Percentiles rank a stretch among this genome's conserved stretches.
Evolutionary conservation across 345 rosid genomes (phyloP).

Genomic region (Luvunga scandens): DNA sequence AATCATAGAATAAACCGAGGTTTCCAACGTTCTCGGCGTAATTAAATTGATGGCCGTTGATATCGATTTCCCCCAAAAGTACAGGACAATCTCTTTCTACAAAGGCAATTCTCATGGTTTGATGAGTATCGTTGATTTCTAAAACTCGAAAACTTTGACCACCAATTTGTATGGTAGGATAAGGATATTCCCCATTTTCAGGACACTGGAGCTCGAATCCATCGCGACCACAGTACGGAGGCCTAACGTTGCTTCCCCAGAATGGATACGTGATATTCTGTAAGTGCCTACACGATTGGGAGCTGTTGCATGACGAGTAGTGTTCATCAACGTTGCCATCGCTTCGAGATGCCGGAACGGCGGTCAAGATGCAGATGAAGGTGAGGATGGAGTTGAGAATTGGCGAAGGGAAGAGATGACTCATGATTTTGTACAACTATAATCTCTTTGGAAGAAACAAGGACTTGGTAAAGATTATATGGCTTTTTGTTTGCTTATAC

Average conservation of each 20-base stretch:
- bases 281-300: background rate
- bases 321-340: background rate
- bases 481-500: no score
- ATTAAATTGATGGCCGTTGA: background rate
- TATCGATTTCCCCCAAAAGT: background rate
- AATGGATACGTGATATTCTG: conserved; percentile 36
- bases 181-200: background rate
- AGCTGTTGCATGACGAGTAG: background rate
- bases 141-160: conserved; percentile 1
- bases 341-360: background rate
- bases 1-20: conserved; percentile 25
- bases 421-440: background rate
- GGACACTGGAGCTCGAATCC: conserved; percentile 32
- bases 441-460: background rate
- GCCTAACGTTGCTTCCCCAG: conserved; percentile 29
- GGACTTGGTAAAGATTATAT: no score
- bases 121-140: background rate
- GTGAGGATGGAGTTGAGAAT: background rate
- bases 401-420: background rate
- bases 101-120: conserved; percentile 23
- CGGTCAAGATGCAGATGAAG: background rate
- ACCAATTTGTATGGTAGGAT: background rate
- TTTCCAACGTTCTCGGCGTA: background rate
- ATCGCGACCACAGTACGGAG: conserved; percentile 28
- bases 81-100: conserved; percentile 11